Conservation (phyloP, 2,329 filamentous ascomycete genomes). For the Leptoxyphium fumago region DNA sequence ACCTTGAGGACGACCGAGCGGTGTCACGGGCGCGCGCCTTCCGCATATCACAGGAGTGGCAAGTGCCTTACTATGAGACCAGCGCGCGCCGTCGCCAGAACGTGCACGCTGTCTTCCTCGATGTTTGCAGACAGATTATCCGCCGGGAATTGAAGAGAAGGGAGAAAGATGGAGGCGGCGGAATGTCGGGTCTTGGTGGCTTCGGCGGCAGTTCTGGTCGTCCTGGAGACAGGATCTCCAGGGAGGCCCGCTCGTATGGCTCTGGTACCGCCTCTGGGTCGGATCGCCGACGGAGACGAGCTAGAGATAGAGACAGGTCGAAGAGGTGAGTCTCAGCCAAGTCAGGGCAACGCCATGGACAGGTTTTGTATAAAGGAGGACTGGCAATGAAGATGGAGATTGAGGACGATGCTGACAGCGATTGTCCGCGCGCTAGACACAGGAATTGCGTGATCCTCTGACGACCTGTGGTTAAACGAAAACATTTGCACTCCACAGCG, state of each 20-base stretch:
- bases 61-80: slow-evolving; percentile 81
- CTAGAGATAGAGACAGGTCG: background rate
- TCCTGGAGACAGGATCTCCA: no score
- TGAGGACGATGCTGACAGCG: no score
- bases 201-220: no score
- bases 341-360: no score
- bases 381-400: background rate
- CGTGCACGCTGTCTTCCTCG: slow-evolving; percentile 70
- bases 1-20: slow-evolving; percentile 71
- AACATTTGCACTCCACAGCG: no score
- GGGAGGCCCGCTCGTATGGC: no score
- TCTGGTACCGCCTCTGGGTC: no score
- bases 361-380: no score
- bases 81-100: slow-evolving; percentile 72
- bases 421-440: background rate
- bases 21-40: slow-evolving; percentile 70
- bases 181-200: no score
- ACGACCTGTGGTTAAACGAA: background rate
- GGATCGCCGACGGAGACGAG: background rate
- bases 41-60: slow-evolving; percentile 73
- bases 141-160: slow-evolving; percentile 11
- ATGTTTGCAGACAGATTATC: slow-evolving; percentile 25
- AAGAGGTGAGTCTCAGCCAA: background rate
- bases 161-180: background rate
- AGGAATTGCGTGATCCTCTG: background rate